Evolutionary conservation across 2,329 filamentous ascomycete genomes (phyloP).

Genomic region (Cytospora paraplurivora): DNA sequence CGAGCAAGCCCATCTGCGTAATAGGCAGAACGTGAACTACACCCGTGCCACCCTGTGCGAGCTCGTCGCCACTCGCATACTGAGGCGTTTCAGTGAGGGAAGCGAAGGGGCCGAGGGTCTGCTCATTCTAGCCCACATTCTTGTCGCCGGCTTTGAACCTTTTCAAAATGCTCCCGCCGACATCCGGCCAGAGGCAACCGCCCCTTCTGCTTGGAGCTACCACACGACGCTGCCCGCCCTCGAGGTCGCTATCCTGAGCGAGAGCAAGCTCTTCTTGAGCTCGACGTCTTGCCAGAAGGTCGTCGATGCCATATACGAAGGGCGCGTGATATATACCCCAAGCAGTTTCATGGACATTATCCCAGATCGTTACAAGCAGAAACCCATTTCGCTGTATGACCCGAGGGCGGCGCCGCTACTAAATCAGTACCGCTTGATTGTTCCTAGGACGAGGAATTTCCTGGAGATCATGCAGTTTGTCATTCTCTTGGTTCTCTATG

Average conservation of each 20-base stretch:
- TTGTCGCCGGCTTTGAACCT: slow-evolving; percentile 81
- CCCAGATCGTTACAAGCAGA: slow-evolving; percentile 82
- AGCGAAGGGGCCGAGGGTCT: slow-evolving; percentile 71
- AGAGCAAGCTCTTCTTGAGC: slow-evolving; percentile 77
- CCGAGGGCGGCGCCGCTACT: slow-evolving; percentile 73
- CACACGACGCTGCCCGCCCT: slow-evolving; percentile 71
- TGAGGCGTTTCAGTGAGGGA: slow-evolving; percentile 78
- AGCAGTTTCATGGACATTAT: slow-evolving; percentile 81
- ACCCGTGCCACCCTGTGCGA: slow-evolving; percentile 80
- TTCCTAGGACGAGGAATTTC: slow-evolving; percentile 75
- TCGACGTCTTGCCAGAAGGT: slow-evolving; percentile 80
- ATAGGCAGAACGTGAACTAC: slow-evolving; percentile 79
- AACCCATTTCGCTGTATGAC: slow-evolving; percentile 79
- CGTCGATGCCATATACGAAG: slow-evolving; percentile 79
- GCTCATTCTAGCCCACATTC: slow-evolving; percentile 73
- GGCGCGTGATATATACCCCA: slow-evolving; percentile 79
- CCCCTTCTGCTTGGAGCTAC: slow-evolving; percentile 50
- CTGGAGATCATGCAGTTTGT: slow-evolving; percentile 76
- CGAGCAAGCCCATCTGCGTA: slow-evolving; percentile 73
- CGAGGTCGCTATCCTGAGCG: slow-evolving; percentile 80
- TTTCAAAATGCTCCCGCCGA: slow-evolving; percentile 79
- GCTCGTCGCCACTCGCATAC: slow-evolving; percentile 74
- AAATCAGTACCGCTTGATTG: slow-evolving; percentile 83
- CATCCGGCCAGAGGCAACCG: slow-evolving; percentile 60
- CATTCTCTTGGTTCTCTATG: slow-evolving; percentile 67